A percentile compares a stretch with the other conserved stretches of the same genome.
Evolutionary conservation across 1,284 basidiomycete genomes (phyloP).

Genomic region (Meripilus lineatus): DNA sequence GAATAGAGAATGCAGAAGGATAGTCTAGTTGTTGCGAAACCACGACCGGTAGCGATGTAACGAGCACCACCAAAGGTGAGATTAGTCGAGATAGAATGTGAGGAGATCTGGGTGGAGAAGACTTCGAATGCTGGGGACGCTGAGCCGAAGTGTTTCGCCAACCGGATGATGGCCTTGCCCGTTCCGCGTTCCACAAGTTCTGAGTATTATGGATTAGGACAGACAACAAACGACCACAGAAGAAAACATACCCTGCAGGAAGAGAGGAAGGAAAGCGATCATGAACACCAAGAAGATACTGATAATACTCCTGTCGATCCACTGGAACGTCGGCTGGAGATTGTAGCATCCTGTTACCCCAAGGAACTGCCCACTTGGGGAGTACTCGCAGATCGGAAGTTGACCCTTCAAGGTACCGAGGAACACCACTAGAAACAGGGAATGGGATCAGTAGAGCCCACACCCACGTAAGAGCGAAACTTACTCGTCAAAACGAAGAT

Average conservation of each 20-base stretch:
- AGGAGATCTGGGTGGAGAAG: conserved; percentile 95
- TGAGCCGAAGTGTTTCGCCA: conserved; percentile 89
- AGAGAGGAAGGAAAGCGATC: conserved; percentile 90
- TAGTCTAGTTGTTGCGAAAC: conserved; percentile 91
- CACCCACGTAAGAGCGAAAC: conserved; percentile 25
- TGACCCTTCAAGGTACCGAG: conserved; percentile 86
- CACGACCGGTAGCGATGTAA: conserved; percentile 98
- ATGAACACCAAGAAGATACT: conserved; percentile 97
- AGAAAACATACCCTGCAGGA: conserved; percentile 72
- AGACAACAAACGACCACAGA: not conserved
- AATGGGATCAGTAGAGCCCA: conserved; percentile 9
- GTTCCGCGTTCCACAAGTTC: conserved; percentile 93
- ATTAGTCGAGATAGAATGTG: conserved; percentile 92
- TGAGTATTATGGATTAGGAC: conserved; percentile 24
- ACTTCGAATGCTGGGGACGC: conserved; percentile 94
- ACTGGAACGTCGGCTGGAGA: conserved; percentile 82
- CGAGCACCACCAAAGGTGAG: conserved; percentile 93
- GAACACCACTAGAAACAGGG: conserved; percentile 69
- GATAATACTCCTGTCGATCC: conserved; percentile 93
- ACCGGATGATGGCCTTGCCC: conserved; percentile 80
- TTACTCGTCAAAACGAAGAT: conserved; percentile 82
- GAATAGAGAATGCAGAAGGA: conserved; percentile 93
- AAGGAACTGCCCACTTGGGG: conserved; percentile 62
- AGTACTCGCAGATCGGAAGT: conserved; percentile 76
- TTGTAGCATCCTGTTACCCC: conserved; percentile 89